phyloP scores from a whole-genome alignment of 225 moss, liverwort and hornwort genomes.

The Climacium dendroides region DNA sequence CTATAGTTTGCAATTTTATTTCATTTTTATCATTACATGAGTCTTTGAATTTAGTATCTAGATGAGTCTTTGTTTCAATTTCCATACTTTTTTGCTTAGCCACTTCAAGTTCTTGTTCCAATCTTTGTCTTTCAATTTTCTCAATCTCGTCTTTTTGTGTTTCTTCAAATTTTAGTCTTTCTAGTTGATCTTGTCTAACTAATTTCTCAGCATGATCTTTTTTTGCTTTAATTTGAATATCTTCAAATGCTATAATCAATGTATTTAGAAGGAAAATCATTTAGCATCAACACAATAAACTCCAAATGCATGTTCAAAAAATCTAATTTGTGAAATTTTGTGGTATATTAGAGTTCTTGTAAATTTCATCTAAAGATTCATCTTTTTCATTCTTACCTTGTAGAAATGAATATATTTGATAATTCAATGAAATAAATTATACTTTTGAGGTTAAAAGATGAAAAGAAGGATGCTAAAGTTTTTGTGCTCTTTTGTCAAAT shows the following conservation, averaged over 20 bases:
- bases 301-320: neutral
- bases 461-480: no score
- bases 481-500: no score
- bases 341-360: no score
- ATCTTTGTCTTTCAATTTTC: neutral
- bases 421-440: no score
- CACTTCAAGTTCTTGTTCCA: neutral
- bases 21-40: neutral
- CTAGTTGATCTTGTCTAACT: neutral
- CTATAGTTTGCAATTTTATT: neutral
- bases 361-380: neutral
- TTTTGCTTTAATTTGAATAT: constrained; percentile 49
- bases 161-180: neutral
- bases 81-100: neutral
- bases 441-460: neutral
- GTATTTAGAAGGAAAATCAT: neutral
- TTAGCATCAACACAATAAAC: fast-evolving
- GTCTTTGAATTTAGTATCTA: neutral
- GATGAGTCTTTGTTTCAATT: neutral
- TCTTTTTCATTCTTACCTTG: fast-evolving
- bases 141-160: neutral
- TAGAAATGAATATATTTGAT: neutral
- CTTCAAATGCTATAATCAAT: constrained; percentile 43
- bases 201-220: constrained; percentile 13
- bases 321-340: no score